Percentiles rank a stretch among this genome's conserved stretches.
phyloP scores from a whole-genome alignment of 2,329 filamentous ascomycete genomes.

The Penicillium hordei region DNA sequence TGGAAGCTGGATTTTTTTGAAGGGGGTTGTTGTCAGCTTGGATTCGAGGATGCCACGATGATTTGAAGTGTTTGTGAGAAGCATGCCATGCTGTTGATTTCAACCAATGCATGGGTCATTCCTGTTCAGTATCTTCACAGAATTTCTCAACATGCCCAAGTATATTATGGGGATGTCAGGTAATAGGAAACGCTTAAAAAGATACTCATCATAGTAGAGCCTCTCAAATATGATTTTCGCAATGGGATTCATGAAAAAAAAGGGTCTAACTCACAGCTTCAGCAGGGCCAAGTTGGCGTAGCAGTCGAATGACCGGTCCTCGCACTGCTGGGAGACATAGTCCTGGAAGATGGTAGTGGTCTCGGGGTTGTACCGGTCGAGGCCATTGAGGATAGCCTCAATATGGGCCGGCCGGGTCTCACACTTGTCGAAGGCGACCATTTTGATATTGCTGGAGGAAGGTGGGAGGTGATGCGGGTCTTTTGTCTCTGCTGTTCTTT shows the following conservation, averaged over 20 bases:
- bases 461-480: conserved; percentile 25
- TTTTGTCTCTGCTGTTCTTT: conserved; percentile 25
- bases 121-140: conserved; percentile 67
- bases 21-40: conserved; percentile 11
- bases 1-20: conserved; percentile 71
- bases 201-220: conserved; percentile 67
- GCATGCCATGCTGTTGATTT: conserved; percentile 9
- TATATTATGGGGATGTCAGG: conserved; percentile 63
- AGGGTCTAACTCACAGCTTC: conserved; percentile 72
- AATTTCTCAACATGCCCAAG: conserved; percentile 64
- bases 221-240: neutral
- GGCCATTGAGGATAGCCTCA: conserved; percentile 88
- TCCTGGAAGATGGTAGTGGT: conserved; percentile 90
- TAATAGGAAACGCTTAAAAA: conserved; percentile 95
- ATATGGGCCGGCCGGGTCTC: conserved; percentile 90
- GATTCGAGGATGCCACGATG: neutral
- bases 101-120: conserved; percentile 19
- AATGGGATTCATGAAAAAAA: conserved; percentile 7
- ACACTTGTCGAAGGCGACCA: conserved; percentile 73
- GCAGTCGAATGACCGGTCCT: conserved; percentile 89
- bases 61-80: neutral
- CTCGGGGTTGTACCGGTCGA: conserved; percentile 98
- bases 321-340: conserved; percentile 93
- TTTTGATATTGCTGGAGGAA: conserved; percentile 20
- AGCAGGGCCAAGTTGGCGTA: conserved; percentile 94